These are phyloP conservation scores for Thelonectria blattea DNA, from an alignment of 2,329 filamentous ascomycete species.

Conservation along the genomic window DNA sequence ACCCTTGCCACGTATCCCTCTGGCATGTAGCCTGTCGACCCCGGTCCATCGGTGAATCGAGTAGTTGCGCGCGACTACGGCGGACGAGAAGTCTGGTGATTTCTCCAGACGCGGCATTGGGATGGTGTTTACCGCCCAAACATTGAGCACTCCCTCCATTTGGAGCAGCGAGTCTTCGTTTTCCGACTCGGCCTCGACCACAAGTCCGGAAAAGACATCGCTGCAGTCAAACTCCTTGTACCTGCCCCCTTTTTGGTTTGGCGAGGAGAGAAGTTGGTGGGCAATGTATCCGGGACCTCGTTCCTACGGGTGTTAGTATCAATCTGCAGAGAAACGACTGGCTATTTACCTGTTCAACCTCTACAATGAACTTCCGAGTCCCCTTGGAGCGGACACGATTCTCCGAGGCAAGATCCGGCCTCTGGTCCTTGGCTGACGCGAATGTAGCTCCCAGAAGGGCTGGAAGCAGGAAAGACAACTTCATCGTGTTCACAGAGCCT, in stretches of 20 bases:
- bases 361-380: slow-evolving; percentile 36
- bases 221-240: slow-evolving; percentile 43
- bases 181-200: slow-evolving; percentile 41
- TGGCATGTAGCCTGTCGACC: slow-evolving; percentile 46
- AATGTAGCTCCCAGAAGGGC: slow-evolving; percentile 19
- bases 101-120: slow-evolving; percentile 29
- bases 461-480: slow-evolving; percentile 23
- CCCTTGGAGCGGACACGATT: slow-evolving; percentile 13
- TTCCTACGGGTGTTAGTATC: slow-evolving; percentile 27
- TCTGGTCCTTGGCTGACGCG: slow-evolving; percentile 17
- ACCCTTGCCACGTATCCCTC: slow-evolving; percentile 47
- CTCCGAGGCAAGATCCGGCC: neutral
- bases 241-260: slow-evolving; percentile 20
- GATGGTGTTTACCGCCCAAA: slow-evolving; percentile 44
- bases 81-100: slow-evolving; percentile 21
- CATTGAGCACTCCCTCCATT: slow-evolving; percentile 45
- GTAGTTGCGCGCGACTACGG: slow-evolving; percentile 36
- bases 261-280: slow-evolving; percentile 31
- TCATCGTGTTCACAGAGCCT: slow-evolving; percentile 24
- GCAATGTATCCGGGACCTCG: slow-evolving; percentile 26
- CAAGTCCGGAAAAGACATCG: slow-evolving; percentile 45
- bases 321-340: neutral
- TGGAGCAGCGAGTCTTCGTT: slow-evolving; percentile 42
- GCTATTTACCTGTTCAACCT: slow-evolving; percentile 34
- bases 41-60: slow-evolving; percentile 48